Evolutionary conservation across 2,329 filamentous ascomycete genomes (phyloP), one percentile per base, ranked within the genome.

Genomic region (Neurospora crassa): DNA sequence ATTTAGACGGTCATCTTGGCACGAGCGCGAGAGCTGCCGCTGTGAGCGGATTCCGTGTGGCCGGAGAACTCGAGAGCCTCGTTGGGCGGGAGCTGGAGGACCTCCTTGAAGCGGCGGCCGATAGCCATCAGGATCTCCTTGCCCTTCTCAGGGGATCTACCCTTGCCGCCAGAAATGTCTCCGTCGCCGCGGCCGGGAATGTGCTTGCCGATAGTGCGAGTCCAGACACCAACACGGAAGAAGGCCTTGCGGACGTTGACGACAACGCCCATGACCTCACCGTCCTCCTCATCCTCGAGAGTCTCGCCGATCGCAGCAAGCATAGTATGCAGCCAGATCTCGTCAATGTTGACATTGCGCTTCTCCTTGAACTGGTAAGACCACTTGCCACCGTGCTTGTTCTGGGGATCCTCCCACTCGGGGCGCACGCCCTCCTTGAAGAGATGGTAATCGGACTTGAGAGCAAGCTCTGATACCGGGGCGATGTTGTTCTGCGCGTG

Each of bases 361-460:
- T 97, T 97, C 78, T 97, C 93, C 86, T 96, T 97, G 90, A 97
- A 97, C 79, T 93, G 91, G 85, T 96, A 98, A 37, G 95, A 94
- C 96, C 96, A 99, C 84, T 97, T 97, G 83, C 96, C 96, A 77
- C 96, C 96, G 81, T 98, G 94, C 88, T 98, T 99, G 87, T 99
- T 99, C 85, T 98, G 94, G 37, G 89, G 87, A 81, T 99, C 96
- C 83, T 99, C 96, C 96, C 96, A 99, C 84, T 99, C 96, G 43
- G 96, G 96, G 75, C 96, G 93, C 74, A 99, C 93, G 75, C 94
- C 94, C 78, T 91, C 91, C 87, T 99, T 99, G 91, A 99, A 99
- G 67, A 99, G 92, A 80, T 99, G 96, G 85, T 99, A 99, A 82
- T 99, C 96, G 79, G 96, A 97, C 86, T 99, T 99, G 80, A 97